Evolutionary conservation across 2,329 filamentous ascomycete species (phyloP), one percentile per base, ranked within the genome.

Genomic region (Aureobasidium sp.): DNA sequence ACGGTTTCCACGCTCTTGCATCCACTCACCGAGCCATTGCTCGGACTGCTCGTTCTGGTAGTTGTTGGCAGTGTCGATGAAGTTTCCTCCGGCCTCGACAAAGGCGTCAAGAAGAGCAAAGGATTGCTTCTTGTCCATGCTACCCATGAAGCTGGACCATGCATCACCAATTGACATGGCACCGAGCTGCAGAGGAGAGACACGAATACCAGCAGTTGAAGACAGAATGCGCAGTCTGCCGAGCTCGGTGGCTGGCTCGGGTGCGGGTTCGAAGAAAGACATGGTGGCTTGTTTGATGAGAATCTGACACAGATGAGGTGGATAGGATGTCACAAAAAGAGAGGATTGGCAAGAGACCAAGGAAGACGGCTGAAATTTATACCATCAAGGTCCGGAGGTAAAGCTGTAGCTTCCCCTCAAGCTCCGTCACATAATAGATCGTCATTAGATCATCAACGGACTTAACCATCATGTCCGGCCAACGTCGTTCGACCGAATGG

Each of bases 121-220:
- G 6, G 65, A 65, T 3, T 67, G 66, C 62, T 73, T 68, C 64
- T 74, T 70, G 62, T 55, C 62, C 61, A 64, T 66, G 39, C 62
- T 26, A 15, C 72, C 71, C 59, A 72, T 64, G 60, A 67, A 67
- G 13, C 23, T 27, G 47, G 70, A 69, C 80, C 80, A 82, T 5
- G 77, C 75, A 39, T 80, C 74, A 17, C 80, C 81, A 66, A 84
- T 81, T 68, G 79, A 83, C 80, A 83, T 83, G 0, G 76, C 75
- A 26, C 80, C 81, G 1, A 83, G 73, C 60, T 80, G 83, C 68
- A 84, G 70, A 37, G 81, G 81, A 27, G 77, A 80, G 17, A 84
- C 81, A 51, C 79, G 77, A 15, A 84, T 74, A 20, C 77, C 79
- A 0, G 80, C 82, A 0, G 75, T 76, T 7, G 80, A 78, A 3